Evolutionary conservation across 257 asterid genomes (phyloP).

Genomic region (Anisodus acutangulus): DNA sequence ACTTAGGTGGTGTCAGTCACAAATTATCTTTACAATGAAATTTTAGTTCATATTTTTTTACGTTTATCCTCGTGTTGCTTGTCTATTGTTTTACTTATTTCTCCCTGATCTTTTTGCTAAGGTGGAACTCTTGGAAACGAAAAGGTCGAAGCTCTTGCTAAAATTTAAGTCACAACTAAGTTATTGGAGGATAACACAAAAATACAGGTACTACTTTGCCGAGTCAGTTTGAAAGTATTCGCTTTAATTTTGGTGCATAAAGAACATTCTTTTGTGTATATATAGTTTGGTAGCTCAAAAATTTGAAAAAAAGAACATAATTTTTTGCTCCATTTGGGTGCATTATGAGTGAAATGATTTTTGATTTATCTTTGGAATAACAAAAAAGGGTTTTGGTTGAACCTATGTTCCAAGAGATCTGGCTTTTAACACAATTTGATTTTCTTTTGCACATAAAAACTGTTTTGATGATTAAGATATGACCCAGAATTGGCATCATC

Average conservation of each 20-base stretch:
- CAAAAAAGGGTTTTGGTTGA: conserved; percentile 1
- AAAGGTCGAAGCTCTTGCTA: conserved; percentile 96
- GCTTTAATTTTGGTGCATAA: neutral
- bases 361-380: conserved; percentile 25
- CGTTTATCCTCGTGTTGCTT: neutral
- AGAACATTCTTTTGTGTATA: neutral
- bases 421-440: conserved; percentile 5
- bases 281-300: neutral
- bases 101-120: neutral
- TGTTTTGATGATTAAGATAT: conserved; percentile 22
- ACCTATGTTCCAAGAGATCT: conserved; percentile 17
- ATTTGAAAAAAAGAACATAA: neutral
- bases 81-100: conserved; percentile 18
- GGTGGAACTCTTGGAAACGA: conserved; percentile 28
- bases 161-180: conserved; percentile 91
- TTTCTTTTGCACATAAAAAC: neutral
- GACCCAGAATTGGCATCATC: conserved; percentile 18
- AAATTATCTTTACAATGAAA: neutral
- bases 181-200: conserved; percentile 64
- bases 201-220: conserved; percentile 57
- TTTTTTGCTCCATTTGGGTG: neutral
- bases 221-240: conserved; percentile 24
- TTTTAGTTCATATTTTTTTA: neutral
- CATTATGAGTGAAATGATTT: neutral
- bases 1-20: neutral